Evolutionary conservation across 2,329 filamentous ascomycete genomes (phyloP), one percentile per base, ranked within the genome.

Genomic region (Clonostachys rhizophaga): DNA sequence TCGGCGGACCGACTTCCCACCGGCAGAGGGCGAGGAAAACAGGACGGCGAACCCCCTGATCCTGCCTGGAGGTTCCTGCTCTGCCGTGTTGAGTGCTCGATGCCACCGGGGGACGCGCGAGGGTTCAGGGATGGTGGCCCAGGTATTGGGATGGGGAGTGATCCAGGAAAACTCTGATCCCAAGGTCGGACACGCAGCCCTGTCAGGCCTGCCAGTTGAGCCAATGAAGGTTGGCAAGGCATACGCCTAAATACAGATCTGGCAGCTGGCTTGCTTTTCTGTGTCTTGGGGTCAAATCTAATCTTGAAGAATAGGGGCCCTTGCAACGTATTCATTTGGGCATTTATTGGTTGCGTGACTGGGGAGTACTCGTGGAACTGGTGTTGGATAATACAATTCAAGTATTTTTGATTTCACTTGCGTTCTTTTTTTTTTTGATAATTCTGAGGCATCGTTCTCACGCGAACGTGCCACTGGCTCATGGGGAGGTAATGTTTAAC

Each of bases 31-130:
- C 18, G 64, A 65, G 7, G 61, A 64, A 47, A 68, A 66, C 40
- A 54, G 56, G 10, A 60, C 61, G 16, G 56, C 62, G 14, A 79
- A 79, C 60, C 76, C 76, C 18, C 67, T 79, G 20, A 66, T 66
- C 2, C 54, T 79, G 35, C 59, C 57, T 18, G 74, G 69, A 33
- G 75, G 75, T 11, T 64, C 67, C 40, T 79, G 75, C 61, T 76
- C 72, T 50, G 76, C 74, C 9, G 75, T 77, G n/a, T 56, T 80
- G 51, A 72, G 69, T 56, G 67, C 75, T 20, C 60, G 69, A 44
- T 78, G 75, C 58, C 75, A 78, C 47, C 61, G 67, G 6, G 52
- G 56, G 33, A 53, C 58, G 16, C 56, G 55, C 9, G 60, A 59
- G 37, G 57, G 56, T 43, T 53, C 52, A 17, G 60, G 56, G 53